phyloP scores from a whole-genome alignment of 176 grass and related monocot species.

The Zea mays region DNA sequence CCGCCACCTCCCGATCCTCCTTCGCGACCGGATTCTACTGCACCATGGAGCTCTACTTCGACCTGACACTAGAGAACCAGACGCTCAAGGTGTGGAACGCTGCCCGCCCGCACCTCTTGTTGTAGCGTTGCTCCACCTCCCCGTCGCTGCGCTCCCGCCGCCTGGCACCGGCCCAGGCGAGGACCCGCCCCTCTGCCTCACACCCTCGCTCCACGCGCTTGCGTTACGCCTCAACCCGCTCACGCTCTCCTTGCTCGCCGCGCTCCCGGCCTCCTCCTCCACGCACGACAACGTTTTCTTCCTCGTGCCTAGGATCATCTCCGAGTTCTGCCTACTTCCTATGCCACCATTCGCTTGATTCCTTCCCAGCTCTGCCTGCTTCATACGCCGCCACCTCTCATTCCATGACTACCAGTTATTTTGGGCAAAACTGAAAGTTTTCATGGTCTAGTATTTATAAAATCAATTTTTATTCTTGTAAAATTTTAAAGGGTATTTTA shows the following conservation, averaged over 20 bases:
- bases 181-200: constrained; percentile 67
- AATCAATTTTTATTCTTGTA: too few species aligned
- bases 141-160: constrained; percentile 50
- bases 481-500: too few species aligned
- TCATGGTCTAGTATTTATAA: too few species aligned
- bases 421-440: too few species aligned
- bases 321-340: too few species aligned
- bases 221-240: constrained; percentile 79
- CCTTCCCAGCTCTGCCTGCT: too few species aligned
- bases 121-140: constrained; percentile 67
- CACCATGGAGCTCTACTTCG: constrained; percentile 96
- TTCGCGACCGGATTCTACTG: constrained; percentile 34
- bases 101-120: constrained; percentile 75
- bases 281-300: constrained; percentile 61
- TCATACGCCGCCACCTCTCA: too few species aligned
- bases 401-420: too few species aligned
- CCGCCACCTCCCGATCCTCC: neutral
- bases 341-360: too few species aligned
- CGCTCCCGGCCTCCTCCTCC: constrained; percentile 38
- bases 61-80: constrained; percentile 93
- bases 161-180: neutral
- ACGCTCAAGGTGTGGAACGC: constrained; percentile 98
- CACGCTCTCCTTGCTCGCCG: constrained; percentile 62
- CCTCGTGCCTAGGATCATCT: constrained; percentile 81
- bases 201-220: constrained; percentile 68